Evolutionary conservation across 345 rosid species (phyloP).

Genomic region (Orychophragmus violaceus): DNA sequence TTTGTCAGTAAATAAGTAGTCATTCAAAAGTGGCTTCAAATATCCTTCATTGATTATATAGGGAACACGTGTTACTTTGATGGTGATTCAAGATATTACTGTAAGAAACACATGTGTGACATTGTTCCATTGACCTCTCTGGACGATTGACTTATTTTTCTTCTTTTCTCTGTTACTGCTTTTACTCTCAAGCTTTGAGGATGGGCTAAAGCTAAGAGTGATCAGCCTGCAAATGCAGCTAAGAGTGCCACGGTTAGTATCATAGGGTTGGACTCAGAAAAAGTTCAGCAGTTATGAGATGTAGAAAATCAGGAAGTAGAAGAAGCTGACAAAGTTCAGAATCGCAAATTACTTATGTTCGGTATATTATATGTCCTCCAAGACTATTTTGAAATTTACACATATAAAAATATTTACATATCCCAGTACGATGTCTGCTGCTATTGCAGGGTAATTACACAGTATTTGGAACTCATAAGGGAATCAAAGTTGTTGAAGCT

Average conservation of each 20-base stretch:
- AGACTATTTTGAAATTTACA: conserved; percentile 13
- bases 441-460: conserved; percentile 79
- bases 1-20: too few species aligned
- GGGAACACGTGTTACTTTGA: too few species aligned
- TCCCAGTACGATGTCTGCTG: not conserved
- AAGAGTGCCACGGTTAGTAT: conserved; percentile 92
- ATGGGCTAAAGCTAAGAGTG: conserved; percentile 90
- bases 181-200: conserved; percentile 64
- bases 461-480: conserved; percentile 89
- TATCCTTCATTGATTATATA: too few species aligned
- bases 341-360: conserved; percentile 85
- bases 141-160: not conserved
- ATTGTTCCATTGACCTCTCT: not conserved
- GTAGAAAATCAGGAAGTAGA: conserved; percentile 91
- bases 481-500: conserved; percentile 90
- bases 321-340: conserved; percentile 71
- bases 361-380: conserved; percentile 30
- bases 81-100: not conserved
- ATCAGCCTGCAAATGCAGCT: conserved; percentile 94
- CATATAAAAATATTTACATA: not conserved
- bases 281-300: conserved; percentile 83
- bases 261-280: conserved; percentile 77
- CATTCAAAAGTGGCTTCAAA: too few species aligned
- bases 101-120: not conserved
- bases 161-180: conserved; percentile 7